Conservation (phyloP, 306 rosid genomes). For the Dalbergia cochinchinensis region DNA sequence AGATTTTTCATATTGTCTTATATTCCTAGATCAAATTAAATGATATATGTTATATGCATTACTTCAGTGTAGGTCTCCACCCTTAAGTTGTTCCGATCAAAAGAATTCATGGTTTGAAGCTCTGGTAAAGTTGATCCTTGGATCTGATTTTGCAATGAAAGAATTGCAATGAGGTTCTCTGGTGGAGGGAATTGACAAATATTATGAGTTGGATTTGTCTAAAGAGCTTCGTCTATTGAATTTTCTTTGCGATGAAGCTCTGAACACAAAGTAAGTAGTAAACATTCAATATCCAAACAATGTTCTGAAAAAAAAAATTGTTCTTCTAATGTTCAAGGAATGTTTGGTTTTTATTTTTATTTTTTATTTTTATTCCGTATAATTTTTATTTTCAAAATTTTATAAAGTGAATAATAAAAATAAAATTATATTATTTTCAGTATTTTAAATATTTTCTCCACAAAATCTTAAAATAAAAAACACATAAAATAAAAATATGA, state of each 20-base stretch:
- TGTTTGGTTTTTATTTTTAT: too few relatives aligned
- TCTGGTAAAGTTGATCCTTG: background rate
- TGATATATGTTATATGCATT: background rate
- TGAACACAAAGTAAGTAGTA: conserved; percentile 35
- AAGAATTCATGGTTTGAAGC: conserved; percentile 28
- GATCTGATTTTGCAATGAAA: conserved; percentile 6
- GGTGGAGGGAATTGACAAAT: background rate
- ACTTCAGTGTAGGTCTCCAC: conserved; percentile 12
- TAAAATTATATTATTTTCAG: too few relatives aligned
- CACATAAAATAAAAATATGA: too few relatives aligned
- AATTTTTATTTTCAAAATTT: too few relatives aligned
- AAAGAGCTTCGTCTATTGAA: conserved; percentile 18
- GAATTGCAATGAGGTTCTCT: conserved; percentile 30
- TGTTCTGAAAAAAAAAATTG: too few relatives aligned
- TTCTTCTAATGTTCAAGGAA: too few relatives aligned
- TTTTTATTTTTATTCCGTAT: too few relatives aligned
- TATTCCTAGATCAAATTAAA: background rate
- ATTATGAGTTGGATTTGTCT: conserved; percentile 31
- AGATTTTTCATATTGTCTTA: background rate
- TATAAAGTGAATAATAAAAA: too few relatives aligned
- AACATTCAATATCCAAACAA: background rate
- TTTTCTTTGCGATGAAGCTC: conserved; percentile 46
- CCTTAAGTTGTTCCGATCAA: background rate
- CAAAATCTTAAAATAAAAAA: too few relatives aligned
- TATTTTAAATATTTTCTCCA: too few relatives aligned